A percentile compares a stretch with the other conserved stretches of the same genome.
phyloP scores from a whole-genome alignment of 2,329 filamentous ascomycete species.

The Cercospora nicotianae region DNA sequence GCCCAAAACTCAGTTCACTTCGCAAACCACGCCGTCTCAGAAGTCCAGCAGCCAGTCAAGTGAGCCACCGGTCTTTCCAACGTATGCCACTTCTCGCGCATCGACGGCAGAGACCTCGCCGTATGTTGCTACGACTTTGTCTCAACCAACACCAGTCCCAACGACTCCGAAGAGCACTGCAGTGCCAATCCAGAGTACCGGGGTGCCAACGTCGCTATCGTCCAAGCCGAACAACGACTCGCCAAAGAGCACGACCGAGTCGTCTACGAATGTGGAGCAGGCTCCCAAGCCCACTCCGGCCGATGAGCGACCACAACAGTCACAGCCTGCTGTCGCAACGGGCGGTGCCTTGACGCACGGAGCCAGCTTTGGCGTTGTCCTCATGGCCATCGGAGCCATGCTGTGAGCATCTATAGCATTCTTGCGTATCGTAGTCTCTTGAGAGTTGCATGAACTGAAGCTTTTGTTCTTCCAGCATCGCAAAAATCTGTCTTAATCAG shows the following conservation, averaged over 20 bases:
- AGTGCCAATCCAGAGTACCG: not conserved
- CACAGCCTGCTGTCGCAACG: not conserved
- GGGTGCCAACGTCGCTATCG: not conserved
- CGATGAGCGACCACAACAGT: not conserved
- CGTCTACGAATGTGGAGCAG: not conserved
- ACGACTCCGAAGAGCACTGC: not conserved
- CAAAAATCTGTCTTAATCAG: not conserved
- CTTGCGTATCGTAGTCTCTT: not conserved
- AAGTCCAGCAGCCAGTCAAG: not conserved
- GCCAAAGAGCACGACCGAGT: not conserved
- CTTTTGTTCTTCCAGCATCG: not conserved
- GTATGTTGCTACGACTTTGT: not conserved
- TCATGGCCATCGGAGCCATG: constrained; percentile 3
- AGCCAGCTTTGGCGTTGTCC: constrained; percentile 1
- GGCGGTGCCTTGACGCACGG: not conserved
- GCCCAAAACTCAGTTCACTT: not conserved
- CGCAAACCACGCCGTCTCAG: not conserved
- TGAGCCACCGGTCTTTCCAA: not conserved
- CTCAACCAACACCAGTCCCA: not conserved
- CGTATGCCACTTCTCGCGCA: not conserved
- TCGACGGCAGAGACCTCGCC: not conserved
- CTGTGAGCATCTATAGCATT: constrained; percentile 1
- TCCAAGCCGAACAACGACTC: not conserved
- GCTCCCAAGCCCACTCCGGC: not conserved
- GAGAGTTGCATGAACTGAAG: not conserved